Evolutionary conservation across 257 asterid species (phyloP), one percentile per base, ranked within the genome.

Genomic region (Craterostigma plantagineum): DNA sequence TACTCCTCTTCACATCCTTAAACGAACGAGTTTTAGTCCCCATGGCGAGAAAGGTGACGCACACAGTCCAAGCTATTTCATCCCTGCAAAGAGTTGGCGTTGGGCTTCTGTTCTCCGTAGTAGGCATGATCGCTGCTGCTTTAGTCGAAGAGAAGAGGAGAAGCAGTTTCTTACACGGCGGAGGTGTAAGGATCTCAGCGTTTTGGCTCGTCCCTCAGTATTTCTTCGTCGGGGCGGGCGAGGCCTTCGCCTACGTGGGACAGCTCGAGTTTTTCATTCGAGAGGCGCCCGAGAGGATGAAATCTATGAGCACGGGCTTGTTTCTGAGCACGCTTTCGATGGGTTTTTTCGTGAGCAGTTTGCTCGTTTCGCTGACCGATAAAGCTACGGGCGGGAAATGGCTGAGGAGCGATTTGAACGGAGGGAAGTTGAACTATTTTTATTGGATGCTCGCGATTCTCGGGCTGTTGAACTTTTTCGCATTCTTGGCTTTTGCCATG

Each of bases 211-310:
- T 76, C 7, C 93, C 92, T 9, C 95, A 84, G 58, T 80, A 73
- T 39, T 79, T 79, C 58, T 56, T 84, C 0, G 92, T 84, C 0
- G 95, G 95, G 33, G 93, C 95, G 0, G 93, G 93, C 0, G 95
- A 84, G 52, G 93, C 93, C 1, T 84, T 84, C 40, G 91, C 81
- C 4, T 84, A 84, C 16, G 95, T 84, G 0, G 95, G 95, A 3
- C 96, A 84, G 73, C 81, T 84, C 0, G 93, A 84, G 65, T 84
- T 84, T 39, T 84, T 84, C 56, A 79, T 79, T 33, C 53, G 84
- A 14, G 96, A 84, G 65, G 96, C 90, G 16, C 93, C 96, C 0
- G 92, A 69, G 60, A 60, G 79, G 66, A 80, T 80, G 96, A 84
- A 80, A 58, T 79, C 93, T 0, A 74, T 84, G 92, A 84, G 96